Base-by-base conservation (phyloP, 768 basidiomycete species). In the Clitopilus hobsonii region DNA sequence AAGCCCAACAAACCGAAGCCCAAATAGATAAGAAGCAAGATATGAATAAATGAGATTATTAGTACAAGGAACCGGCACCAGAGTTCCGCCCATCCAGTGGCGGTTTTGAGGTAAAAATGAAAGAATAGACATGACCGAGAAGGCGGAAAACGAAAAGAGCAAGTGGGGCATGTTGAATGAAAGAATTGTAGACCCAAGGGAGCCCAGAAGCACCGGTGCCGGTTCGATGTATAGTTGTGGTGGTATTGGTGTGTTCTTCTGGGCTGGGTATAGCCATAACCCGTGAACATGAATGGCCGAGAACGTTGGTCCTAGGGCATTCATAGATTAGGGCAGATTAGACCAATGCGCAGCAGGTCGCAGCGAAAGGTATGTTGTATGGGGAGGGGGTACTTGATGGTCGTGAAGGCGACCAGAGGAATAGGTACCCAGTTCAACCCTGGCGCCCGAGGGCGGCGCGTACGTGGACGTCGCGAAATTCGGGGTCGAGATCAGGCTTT, bases 371-470 rank as follows among this genome's bases (percentile, higher is more conserved):
- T 53, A 48, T 45, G n/a, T 50, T 25, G 51, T 52, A 38, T 26
- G 32, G 28, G 26, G 30, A 30, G 58, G 51, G 53, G 51, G 56
- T 54, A 50, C 24, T 28, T 55, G 57, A 59, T 55, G 55, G 58
- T 59, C 55, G 58, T 54, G 58, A 58, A 47, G 57, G 58, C 25
- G 57, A 57, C 54, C 47, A 26, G 38, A 58, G 32, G 26, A 11
- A 41, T 18, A 32, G 50, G 29, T 24, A 24, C 47, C 20, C 22
- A 13, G n/a, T n/a, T n/a, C n/a, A n/a, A n/a, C 25, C 23, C 20
- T 48, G 20, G 20, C 14, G 25, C 20, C 26, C 45, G 20, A 25
- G 32, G 28, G 32, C 32, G 14, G 32, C 25, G 32, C 13, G 51
- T n/a, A n/a, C 27, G 8, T 20, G 36, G 6, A 25, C 38, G 52